Percentiles rank a stretch among this genome's conserved stretches.
phyloP scores from a whole-genome alignment of 371 early-diverging fungal species.

The Thermomucor indicae-seudaticae region DNA sequence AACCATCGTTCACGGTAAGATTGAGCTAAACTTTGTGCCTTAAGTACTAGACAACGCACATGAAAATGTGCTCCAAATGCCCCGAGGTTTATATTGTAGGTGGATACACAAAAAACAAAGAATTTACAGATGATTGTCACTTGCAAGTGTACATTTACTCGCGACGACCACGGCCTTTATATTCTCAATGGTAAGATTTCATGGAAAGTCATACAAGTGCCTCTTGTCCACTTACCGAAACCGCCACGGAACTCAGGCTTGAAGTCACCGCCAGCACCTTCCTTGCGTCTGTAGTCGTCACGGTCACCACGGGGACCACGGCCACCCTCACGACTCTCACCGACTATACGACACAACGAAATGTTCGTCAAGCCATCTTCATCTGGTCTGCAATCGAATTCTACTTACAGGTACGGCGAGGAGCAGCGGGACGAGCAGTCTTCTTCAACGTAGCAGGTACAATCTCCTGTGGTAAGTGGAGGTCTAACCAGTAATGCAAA shows the following conservation, averaged over 20 bases:
- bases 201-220: not conserved
- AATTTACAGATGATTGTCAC: no score
- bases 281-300: slow-evolving; percentile 92
- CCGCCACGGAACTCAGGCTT: slow-evolving; percentile 94
- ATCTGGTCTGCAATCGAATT: not conserved
- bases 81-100: no score
- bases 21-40: no score
- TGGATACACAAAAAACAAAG: no score
- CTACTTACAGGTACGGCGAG: slow-evolving; percentile 61
- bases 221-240: slow-evolving; percentile 46
- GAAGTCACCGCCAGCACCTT: slow-evolving; percentile 90
- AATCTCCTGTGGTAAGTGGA: slow-evolving; percentile 95
- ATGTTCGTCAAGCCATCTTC: not conserved
- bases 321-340: slow-evolving; percentile 48
- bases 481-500: slow-evolving; percentile 46
- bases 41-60: no score
- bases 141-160: no score
- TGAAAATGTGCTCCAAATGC: no score
- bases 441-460: slow-evolving; percentile 97
- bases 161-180: slow-evolving; percentile 49
- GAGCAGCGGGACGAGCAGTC: slow-evolving; percentile 72
- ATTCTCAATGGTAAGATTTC: no score
- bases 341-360: slow-evolving; percentile 15
- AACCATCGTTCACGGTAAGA: no score
- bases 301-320: slow-evolving; percentile 70